Base-by-base conservation (phyloP, 2,329 filamentous ascomycete genomes). In the Metarhizium guizhouense region DNA sequence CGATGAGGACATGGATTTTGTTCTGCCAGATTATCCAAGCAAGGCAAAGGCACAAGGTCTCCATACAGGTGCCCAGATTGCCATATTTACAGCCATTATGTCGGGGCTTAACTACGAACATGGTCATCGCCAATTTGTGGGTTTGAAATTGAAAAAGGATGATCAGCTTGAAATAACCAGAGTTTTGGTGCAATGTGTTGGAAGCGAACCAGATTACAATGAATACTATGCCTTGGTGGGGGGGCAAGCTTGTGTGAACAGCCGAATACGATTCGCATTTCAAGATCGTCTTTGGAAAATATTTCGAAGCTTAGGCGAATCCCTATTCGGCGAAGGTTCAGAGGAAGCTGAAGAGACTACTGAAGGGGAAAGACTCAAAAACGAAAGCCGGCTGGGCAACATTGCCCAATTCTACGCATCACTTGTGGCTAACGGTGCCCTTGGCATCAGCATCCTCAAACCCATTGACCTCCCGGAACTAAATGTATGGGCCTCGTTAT, bases 1-100 rank as follows among this genome's bases (percentile, higher is more conserved):
- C n/a, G 70, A 75, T 30, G 72, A 76, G 56, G 76, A 79, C 13
- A 74, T 78, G 59, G 74, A 75, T 40, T 69, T 73, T 59, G 67
- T 74, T n/a, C 68, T 79, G n/a, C 80, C 87, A 1, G 88, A 95
- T 63, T 81, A 92, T 10, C 67, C 68, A 18, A 81, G 84, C 58
- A 82, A 95, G n/a, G 90, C 91, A 14, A 82, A 83, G 56, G 82
- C 88, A 49, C 87, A 95, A 61, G 85, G 90, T 20, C 90, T 96
- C 82, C 94, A 90, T 67, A 95, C 90, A 0, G 85, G 90, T 56
- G 81, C 94, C 20, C 86, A 92, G 49, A 84, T 90, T 54, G 89
- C 90, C n/a, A 95, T 99, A 57, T 99, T 99, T 70, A 82, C 95
- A 38, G 86, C 91, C 4, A 85, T 99, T 57, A 88, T 96, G 77